Conservation (phyloP, 345 rosid species). For the Heritiera fomes region DNA sequence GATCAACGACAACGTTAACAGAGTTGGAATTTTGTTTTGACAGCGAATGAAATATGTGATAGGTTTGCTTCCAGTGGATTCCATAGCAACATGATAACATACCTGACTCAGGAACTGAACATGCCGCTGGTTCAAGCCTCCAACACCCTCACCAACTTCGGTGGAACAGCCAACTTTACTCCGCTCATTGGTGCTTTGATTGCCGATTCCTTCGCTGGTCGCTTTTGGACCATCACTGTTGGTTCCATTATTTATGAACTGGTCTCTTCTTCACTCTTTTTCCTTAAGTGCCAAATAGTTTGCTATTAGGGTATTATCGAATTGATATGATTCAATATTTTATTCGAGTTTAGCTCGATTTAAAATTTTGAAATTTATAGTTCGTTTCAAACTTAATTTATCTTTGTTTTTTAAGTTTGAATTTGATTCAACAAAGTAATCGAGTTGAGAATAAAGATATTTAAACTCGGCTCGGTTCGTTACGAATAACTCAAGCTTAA, state of each 20-base stretch:
- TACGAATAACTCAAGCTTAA: too few relatives aligned
- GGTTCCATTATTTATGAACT: conserved; percentile 52
- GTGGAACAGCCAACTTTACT: conserved; percentile 55
- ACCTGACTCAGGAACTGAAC: conserved; percentile 58
- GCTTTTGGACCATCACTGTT: conserved; percentile 55
- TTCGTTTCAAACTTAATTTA: too few relatives aligned
- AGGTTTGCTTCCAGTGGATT: conserved; percentile 43
- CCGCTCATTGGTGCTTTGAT: conserved; percentile 60
- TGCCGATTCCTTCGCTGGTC: conserved; percentile 62
- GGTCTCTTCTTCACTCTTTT: conserved; percentile 29
- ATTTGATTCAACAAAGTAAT: too few relatives aligned
- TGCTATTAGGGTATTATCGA: too few relatives aligned
- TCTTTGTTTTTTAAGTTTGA: too few relatives aligned
- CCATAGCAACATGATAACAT: conserved; percentile 53
- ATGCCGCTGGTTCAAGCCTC: conserved; percentile 61
- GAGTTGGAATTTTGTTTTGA: background rate
- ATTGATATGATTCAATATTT: too few relatives aligned
- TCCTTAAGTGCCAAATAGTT: background rate
- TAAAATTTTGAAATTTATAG: too few relatives aligned
- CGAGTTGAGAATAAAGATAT: too few relatives aligned
- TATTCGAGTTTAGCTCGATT: too few relatives aligned
- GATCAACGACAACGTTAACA: background rate
- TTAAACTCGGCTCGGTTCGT: too few relatives aligned
- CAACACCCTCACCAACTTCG: conserved; percentile 57
- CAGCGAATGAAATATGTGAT: conserved; percentile 66